Evolutionary conservation across 202 grass and related monocot species (phyloP), one percentile per base, ranked within the genome.

Genomic region (Zoysia matrella): DNA sequence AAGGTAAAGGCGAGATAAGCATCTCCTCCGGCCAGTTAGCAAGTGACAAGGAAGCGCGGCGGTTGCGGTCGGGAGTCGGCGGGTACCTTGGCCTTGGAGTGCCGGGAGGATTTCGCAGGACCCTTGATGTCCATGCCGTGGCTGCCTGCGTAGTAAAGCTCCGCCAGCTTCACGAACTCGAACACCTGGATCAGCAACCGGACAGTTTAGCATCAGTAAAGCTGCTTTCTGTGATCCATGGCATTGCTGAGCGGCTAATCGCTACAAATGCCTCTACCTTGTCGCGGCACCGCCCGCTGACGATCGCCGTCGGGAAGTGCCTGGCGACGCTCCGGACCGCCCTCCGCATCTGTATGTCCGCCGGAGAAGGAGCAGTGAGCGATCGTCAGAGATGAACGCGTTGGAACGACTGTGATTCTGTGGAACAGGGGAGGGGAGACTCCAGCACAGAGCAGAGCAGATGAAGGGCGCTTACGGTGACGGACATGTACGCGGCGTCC

Each of bases 91-190:
- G 86, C 86, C 88, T 86, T 91, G 70, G 69, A 80, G 82, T 91
- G 83, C 11, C 85, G 67, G 48, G 87, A 92, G 3, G 74, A 78
- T 74, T 84, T 97, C 7, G 89, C 86, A 42, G 94, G 94, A 45
- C 88, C 94, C 83, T 88, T 97, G 81, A 99, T 99, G 76, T 99
- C 92, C 96, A 99, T 99, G 83, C 96, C 93, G 73, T 99, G 96
- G 80, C 96, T 99, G 44, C 96, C 96, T 40, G 96, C 96, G 72
- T 99, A 99, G 89, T 94, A 99, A 0, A 96, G 63, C 89, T 99
- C 96, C 0, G 91, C 82, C 36, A 95, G 84, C 76, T 80, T 90
- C 81, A 94, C 92, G 83, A 94, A 94, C 68, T 88, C 65, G 53
- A 88, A 91, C 76, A 94, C 92, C 89, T 94, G 63, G 60, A 16